Conservation (phyloP, 768 basidiomycete genomes). For the Dacryopinax primogenitus region DNA sequence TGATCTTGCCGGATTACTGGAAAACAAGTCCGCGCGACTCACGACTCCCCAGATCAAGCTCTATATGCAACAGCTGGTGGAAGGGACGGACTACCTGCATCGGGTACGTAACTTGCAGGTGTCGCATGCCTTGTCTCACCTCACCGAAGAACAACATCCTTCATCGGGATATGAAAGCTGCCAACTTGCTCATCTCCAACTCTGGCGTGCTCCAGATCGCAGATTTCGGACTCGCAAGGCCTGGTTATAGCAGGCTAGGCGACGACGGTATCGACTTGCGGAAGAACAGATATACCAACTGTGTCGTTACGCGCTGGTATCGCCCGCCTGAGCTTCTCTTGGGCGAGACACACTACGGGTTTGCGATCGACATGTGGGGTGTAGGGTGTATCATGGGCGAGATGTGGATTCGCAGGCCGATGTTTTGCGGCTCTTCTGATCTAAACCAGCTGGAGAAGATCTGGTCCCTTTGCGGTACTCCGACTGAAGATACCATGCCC, state of each 20-base stretch:
- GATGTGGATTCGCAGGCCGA: conserved; percentile 80
- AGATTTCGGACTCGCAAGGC: conserved; percentile 90
- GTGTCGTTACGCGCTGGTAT: conserved; percentile 91
- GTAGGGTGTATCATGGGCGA: conserved; percentile 96
- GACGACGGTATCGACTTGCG: conserved; percentile 6
- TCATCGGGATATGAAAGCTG: conserved; percentile 98
- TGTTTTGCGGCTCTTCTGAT: conserved; percentile 77
- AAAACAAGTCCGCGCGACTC: conserved; percentile 78
- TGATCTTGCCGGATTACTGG: conserved; percentile 85
- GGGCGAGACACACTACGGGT: conserved; percentile 78
- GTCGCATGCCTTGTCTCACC: conserved; percentile 12
- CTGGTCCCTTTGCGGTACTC: conserved; percentile 78
- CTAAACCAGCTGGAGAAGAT: conserved; percentile 87
- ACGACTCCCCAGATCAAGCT: conserved; percentile 80
- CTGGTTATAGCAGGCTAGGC: conserved; percentile 21
- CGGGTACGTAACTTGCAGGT: conserved; percentile 22
- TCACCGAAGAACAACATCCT: conserved; percentile 73
- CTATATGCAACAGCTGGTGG: conserved; percentile 91
- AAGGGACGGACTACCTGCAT: conserved; percentile 94
- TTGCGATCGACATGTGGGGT: conserved; percentile 95
- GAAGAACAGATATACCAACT: conserved; percentile 62
- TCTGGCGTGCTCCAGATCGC: conserved; percentile 74
- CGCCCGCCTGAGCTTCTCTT: conserved; percentile 85
- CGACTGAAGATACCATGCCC: conserved; percentile 32
- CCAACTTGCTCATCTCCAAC: conserved; percentile 88